Evolutionary conservation across 2,329 filamentous ascomycete species (phyloP), one percentile per base, ranked within the genome.

Genomic region (Pleurostoma richardsiae): DNA sequence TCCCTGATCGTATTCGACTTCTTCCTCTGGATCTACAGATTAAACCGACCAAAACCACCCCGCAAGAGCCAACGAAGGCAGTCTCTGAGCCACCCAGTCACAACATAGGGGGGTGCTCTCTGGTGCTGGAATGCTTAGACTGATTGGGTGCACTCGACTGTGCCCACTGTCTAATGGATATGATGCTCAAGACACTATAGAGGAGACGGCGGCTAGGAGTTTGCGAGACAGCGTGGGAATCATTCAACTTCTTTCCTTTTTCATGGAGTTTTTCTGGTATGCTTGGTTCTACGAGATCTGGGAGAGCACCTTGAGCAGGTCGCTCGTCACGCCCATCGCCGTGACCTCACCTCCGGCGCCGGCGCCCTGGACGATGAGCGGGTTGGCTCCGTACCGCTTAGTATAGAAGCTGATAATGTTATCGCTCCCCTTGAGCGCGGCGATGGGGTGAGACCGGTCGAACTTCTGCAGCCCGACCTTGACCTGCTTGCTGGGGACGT

Each of bases 321-420:
- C 94, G 42, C 82, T 83, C n/a, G 90, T 90, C 41, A 99, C 92
- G 50, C 94, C 94, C 92, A 97, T 97, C 29, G 94, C 94, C 31
- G 94, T 99, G 45, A 97, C 90, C 40, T 96, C 91, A 54, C 88
- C 91, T 57, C 94, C 94, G 29, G 94, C 94, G 51, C 91, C 94
- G 33, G 90, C 90, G 49, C 94, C 94, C 72, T 97, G 92, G 53
- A 99, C 82, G 62, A 96, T 96, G 52, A 99, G 75, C 40, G 94
- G 91, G 68, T 92, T 95, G 63, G 76, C 79, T 49, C 90, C 90
- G 63, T 99, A 99, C 59, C 94, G 80, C 76, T 95, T 87, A 5
- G 94, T 99, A 71, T 96, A 95, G 76, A 99, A 96, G 74, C 86
- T 95, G 64, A 99, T 96, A 65, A 99, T 95, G 74, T 99, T 99